Evolutionary conservation across 2,329 filamentous ascomycete genomes (phyloP).

Genomic region (Aspergillus udagawae): DNA sequence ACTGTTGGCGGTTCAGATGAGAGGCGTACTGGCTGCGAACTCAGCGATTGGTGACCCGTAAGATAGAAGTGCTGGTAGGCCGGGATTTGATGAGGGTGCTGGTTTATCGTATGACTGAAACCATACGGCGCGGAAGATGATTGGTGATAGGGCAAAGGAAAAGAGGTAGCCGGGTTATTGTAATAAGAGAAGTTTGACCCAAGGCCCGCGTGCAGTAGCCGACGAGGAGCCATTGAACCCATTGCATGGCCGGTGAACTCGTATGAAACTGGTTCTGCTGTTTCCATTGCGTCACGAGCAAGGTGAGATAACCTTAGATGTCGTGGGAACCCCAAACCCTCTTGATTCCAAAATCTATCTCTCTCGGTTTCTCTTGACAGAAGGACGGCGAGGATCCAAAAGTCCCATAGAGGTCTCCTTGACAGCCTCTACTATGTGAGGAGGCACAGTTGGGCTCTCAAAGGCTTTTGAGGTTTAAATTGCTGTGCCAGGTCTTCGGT

Average conservation of each 20-base stretch:
- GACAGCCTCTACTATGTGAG: background rate
- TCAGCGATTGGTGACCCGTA: slow-evolving; percentile 24
- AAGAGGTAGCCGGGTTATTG: slow-evolving; percentile 32
- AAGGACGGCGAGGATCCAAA: background rate
- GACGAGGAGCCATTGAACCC: slow-evolving; percentile 33
- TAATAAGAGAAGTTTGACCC: slow-evolving; percentile 35
- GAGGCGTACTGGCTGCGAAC: slow-evolving; percentile 25
- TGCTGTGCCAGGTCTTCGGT: background rate
- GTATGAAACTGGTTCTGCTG: slow-evolving; percentile 39
- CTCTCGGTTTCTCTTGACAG: background rate
- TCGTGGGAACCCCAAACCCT: background rate
- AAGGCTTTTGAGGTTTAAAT: background rate
- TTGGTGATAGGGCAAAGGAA: slow-evolving; percentile 35
- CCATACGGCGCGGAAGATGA: slow-evolving; percentile 27
- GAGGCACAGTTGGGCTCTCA: background rate
- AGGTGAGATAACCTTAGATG: background rate
- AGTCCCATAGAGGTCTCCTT: background rate
- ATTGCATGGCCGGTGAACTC: slow-evolving; percentile 37
- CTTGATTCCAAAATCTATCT: background rate
- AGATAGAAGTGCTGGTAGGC: slow-evolving; percentile 35
- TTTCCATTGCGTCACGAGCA: slow-evolving; percentile 31
- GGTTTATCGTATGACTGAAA: slow-evolving; percentile 32
- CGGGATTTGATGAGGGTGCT: slow-evolving; percentile 24
- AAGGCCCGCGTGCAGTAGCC: slow-evolving; percentile 34
- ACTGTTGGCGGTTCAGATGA: slow-evolving; percentile 27